Conservation (phyloP, 306 rosid species). For the Alnus glutinosa region DNA sequence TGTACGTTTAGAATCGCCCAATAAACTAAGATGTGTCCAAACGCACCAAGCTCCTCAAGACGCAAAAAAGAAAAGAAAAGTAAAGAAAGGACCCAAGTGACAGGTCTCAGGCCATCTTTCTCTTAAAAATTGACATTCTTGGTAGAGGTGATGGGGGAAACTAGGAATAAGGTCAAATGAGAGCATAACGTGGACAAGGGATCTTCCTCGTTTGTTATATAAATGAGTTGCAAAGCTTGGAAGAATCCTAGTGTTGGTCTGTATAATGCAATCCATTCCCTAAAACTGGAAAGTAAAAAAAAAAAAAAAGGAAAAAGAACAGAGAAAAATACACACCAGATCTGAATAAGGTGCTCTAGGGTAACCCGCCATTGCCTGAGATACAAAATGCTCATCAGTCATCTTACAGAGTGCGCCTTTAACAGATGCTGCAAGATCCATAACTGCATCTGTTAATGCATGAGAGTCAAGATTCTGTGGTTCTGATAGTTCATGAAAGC, state of each 20-base stretch:
- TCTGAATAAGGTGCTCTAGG: constrained; percentile 82
- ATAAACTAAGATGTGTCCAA: not conserved
- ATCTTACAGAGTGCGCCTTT: constrained; percentile 49
- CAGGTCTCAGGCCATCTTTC: no score
- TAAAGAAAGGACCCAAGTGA: not conserved
- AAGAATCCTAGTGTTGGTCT: no score
- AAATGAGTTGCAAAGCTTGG: not conserved
- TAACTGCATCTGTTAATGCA: constrained; percentile 46
- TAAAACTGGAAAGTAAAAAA: not conserved
- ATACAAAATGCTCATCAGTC: constrained; percentile 65
- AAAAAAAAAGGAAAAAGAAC: not conserved
- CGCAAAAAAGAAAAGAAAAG: not conserved
- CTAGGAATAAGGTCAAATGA: not conserved
- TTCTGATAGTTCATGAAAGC: constrained; percentile 70
- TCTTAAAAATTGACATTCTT: not conserved
- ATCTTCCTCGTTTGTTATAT: not conserved
- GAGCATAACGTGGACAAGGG: not conserved
- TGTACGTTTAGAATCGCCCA: not conserved
- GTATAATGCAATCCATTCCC: no score
- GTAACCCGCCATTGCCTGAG: constrained; percentile 71
- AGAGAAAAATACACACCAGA: constrained; percentile 44
- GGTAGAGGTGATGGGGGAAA: not conserved
- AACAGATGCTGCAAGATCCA: constrained; percentile 59
- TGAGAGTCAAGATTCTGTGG: constrained; percentile 38
- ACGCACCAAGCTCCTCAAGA: not conserved